A percentile compares a stretch with the other conserved stretches of the same genome.
These are phyloP conservation scores for Albophoma yamanashiensis DNA, from an alignment of 2,329 filamentous ascomycete species.

Conservation along the genomic window DNA sequence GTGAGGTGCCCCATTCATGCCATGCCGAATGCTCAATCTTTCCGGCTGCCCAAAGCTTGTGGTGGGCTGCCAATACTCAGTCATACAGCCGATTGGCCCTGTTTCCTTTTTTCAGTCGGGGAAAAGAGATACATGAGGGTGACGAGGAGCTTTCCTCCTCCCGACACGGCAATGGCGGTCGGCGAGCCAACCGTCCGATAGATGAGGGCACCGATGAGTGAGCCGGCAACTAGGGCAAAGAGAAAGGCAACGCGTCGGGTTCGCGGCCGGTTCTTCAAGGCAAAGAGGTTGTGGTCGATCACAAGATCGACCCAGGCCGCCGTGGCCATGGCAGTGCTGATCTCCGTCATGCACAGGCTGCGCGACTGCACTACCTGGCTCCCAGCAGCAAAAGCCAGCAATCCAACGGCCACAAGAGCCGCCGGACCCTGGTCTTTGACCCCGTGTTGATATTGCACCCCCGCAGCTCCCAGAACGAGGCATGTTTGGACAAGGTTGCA, in stretches of 20 bases:
- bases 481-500: conserved; percentile 44
- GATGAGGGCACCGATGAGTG: conserved; percentile 39
- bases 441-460: conserved; percentile 33
- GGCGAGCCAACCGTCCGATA: conserved; percentile 17
- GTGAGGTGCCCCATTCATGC: background rate
- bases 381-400: conserved; percentile 45
- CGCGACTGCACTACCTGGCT: conserved; percentile 49
- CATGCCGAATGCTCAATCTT: background rate
- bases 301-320: conserved; percentile 51
- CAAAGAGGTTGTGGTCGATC: conserved; percentile 41
- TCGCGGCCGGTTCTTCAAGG: conserved; percentile 33
- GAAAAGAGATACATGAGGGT: conserved; percentile 11
- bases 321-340: conserved; percentile 55
- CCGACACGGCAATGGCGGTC: conserved; percentile 13
- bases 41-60: background rate
- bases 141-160: conserved; percentile 13
- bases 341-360: conserved; percentile 45
- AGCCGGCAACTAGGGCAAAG: conserved; percentile 32
- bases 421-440: conserved; percentile 20
- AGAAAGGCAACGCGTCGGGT: conserved; percentile 41
- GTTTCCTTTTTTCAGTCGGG: conserved; percentile 5
- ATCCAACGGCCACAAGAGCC: conserved; percentile 33
- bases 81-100: conserved; percentile 1
- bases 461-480: conserved; percentile 42
- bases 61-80: background rate